Conservation (phyloP, 768 basidiomycete species). For the Collybiopsis confluens region DNA sequence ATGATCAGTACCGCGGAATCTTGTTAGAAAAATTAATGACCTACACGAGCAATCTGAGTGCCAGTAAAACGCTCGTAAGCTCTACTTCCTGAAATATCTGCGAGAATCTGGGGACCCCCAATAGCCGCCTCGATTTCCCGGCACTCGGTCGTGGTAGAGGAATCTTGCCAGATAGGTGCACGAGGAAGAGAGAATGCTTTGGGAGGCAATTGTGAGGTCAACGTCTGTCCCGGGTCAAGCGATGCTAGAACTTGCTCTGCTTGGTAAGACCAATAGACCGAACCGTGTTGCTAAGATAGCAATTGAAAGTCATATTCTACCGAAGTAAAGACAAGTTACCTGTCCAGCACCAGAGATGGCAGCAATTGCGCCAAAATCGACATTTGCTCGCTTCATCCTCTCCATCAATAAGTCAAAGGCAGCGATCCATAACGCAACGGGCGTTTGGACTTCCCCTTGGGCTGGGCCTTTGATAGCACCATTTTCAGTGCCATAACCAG, state of each 20-base stretch:
- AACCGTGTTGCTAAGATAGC: conserved; percentile 75
- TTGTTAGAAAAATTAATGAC: conserved; percentile 11
- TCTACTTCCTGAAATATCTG: conserved; percentile 74
- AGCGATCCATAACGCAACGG: conserved; percentile 82
- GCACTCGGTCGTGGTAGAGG: conserved; percentile 77
- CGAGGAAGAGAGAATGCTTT: conserved; percentile 62
- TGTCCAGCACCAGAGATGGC: conserved; percentile 79
- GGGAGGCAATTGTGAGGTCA: conserved; percentile 57
- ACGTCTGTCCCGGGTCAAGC: conserved; percentile 45
- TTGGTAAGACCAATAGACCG: conserved; percentile 71
- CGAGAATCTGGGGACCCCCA: conserved; percentile 68
- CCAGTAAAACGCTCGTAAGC: conserved; percentile 90
- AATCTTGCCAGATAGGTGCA: conserved; percentile 90
- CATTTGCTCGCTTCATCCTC: conserved; percentile 51
- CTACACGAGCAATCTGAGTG: conserved; percentile 74
- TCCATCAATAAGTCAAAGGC: conserved; percentile 76
- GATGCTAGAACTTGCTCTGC: conserved; percentile 48
- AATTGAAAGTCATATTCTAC: neutral
- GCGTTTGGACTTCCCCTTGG: conserved; percentile 72
- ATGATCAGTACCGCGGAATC: neutral
- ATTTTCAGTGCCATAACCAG: conserved; percentile 60
- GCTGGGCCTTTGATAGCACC: conserved; percentile 63
- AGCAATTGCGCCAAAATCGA: conserved; percentile 53
- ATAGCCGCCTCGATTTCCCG: conserved; percentile 57
- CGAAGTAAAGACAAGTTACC: conserved; percentile 29